Evolutionary conservation across 2,329 filamentous ascomycete genomes (phyloP), one percentile per base, ranked within the genome.

Genomic region (Penicillium sp.): DNA sequence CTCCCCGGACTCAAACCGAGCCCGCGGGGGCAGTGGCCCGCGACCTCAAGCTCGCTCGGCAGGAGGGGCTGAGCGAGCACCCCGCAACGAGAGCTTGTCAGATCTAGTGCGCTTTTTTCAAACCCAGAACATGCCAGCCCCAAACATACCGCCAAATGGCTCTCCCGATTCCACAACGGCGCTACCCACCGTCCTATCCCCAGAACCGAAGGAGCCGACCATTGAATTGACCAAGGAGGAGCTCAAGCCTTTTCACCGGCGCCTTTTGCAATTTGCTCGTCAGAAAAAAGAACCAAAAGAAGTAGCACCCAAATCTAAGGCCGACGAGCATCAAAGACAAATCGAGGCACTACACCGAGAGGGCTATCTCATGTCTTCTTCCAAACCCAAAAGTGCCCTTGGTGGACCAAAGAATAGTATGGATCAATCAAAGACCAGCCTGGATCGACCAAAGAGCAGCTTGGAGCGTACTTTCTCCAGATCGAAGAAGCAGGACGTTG

Each of bases 41-140:
- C 56, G 61, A 49, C 60, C 54, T 42, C 59, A 63, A 40, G 69
- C 69, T 40, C 68, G 69, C 53, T 68, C 68, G 20, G 68, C 69
- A 15, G 69, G 69, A 12, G 67, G 67, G 29, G 68, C 68, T n/a
- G 64, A 67, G 51, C 61, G 62, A 52, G 60, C 60, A 41, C 60
- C 63, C 49, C 67, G 64, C 37, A 71, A 65, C 51, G 71, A 75
- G 41, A 68, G 66, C 49, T 56, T 73, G 25, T 62, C 67, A 27
- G 73, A 75, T 43, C 64, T 75, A 12, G 66, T 74, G 41, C 69
- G 64, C 40, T 73, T 74, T 57, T 71, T 75, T 37, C 71, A 74
- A 49, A 60, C 65, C 5, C 67, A 68, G 46, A 65, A 66, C 49
- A 52, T 53, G 18, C 55, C 69, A 6, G 51, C 62, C 22, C 42